Evolutionary conservation across 1,284 basidiomycete genomes (phyloP), one percentile per base, ranked within the genome.

Genomic region (Microbotryum scabiosae): DNA sequence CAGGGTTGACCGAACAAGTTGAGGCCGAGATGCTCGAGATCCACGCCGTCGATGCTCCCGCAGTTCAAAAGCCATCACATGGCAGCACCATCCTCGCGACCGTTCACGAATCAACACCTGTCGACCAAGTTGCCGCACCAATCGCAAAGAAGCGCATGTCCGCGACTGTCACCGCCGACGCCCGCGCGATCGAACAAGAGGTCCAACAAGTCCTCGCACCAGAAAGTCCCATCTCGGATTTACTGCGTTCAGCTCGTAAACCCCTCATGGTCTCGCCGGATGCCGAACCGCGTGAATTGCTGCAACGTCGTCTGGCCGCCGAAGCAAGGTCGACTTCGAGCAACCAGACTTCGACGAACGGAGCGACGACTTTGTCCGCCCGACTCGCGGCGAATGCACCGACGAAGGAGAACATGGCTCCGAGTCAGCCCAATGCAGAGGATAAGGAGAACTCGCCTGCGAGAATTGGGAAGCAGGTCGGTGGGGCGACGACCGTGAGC

Each of bases 141-240:
- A 4, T 18, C 12, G 36, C 36, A 12, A 41, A 12, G 36, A 41
- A 41, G 16, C 36, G 36, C 9, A 41, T 41, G 36, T 41, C 36
- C 36, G 14, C 36, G 14, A 41, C 36, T 12, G 36, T 41, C 36
- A 41, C 36, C 16, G 36, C 36, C 36, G 55, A 59, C 16, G 59
- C 54, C 8, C 28, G 67, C 21, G 52, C 71, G 56, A 63, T 76
- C 74, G 93, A 98, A 81, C 85, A 87, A 72, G 93, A 97, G 75
- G 94, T 96, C 83, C 85, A 90, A 77, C 86, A 87, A 70, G 96
- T 92, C 2, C 88, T 97, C 4, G 88, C 93, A 73, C 96, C 94
- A 5, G 91, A 90, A 55, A 89, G 86, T 67, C 94, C 96, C 0
- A 94, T 98, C 63, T 90, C 90, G 23, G 90, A 89, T 6, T 79